A percentile compares a stretch with the other conserved stretches of the same genome.
These are phyloP conservation scores for Hyparrhenia diplandra DNA, from an alignment of 176 grass and related monocot species.

Conservation along the genomic window DNA sequence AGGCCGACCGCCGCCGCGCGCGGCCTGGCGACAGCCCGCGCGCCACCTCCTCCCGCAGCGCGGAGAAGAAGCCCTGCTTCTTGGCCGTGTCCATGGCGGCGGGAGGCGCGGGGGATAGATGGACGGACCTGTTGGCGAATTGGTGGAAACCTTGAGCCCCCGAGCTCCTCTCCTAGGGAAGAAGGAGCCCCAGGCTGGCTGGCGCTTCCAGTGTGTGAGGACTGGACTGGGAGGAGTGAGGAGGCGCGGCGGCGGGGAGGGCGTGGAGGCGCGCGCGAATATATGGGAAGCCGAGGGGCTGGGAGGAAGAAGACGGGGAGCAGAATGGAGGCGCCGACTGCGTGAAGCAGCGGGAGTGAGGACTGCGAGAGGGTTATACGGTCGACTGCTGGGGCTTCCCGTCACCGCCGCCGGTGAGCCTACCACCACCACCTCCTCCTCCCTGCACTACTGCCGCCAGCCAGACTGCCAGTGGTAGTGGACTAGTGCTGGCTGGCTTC, in stretches of 20 bases:
- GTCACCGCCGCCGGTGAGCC: background rate
- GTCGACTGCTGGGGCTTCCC: background rate
- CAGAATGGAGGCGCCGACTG: conserved; percentile 30
- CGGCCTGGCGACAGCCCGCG: conserved; percentile 60
- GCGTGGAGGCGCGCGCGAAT: conserved; percentile 14
- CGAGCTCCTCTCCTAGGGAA: background rate
- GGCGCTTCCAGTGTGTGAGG: background rate
- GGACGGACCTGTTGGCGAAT: conserved; percentile 28
- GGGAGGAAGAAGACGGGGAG: conserved; percentile 14
- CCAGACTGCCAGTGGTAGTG: background rate
- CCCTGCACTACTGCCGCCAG: too few species aligned
- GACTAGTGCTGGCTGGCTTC: background rate
- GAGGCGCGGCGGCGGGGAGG: background rate
- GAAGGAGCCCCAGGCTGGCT: background rate
- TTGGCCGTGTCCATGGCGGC: conserved; percentile 49
- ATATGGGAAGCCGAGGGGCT: conserved; percentile 26
- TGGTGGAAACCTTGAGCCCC: background rate
- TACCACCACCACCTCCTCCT: background rate
- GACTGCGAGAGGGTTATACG: conserved; percentile 6
- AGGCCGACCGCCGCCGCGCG: conserved; percentile 36
- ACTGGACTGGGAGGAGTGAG: background rate
- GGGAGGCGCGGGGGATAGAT: background rate
- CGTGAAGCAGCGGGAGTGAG: conserved; percentile 30
- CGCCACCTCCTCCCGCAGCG: conserved; percentile 62
- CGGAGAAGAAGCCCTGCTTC: conserved; percentile 83